Evolutionary conservation across 768 basidiomycete species (phyloP), one percentile per base, ranked within the genome.

Genomic region (Panaeolus papilionaceus): DNA sequence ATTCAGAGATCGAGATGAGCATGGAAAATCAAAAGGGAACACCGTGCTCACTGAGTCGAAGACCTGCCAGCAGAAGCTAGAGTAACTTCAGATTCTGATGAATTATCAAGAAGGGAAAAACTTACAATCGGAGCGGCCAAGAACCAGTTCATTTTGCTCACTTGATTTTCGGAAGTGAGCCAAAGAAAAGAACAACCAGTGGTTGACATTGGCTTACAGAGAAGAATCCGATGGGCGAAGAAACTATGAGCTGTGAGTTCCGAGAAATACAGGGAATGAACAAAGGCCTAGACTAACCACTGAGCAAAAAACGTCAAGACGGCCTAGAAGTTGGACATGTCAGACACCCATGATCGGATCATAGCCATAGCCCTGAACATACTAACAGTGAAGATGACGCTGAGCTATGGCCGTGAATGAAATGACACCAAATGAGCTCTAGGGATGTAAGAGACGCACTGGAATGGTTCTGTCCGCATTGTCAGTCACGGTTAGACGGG

Each of bases 71-170:
- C 16, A 44, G 16, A 16, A 44, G 42, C 42, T 44, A 44, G 14
- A 14, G 14, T 11, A 40, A 11, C 9, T 33, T 33, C 33, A 33
- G 33, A 33, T 33, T 33, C 33, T 33, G 33, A 33, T 33, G 33
- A 33, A 33, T 33, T 33, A 33, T 33, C 33, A 33, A 33, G 33
- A 33, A 2, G 33, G 33, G 33, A 5, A 33, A 73, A 28, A 63
- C 68, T n/a, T 68, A 61, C 18, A 71, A 66, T 63, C 6, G 62
- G 37, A 12, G 38, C 37, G 12, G 23, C 40, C 18, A 38, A 18
- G 42, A 44, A 44, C 42, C 42, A 44, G 42, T 44, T 18, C 42
- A 6, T 44, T 44, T 18, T 44, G 42, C 42, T 44, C 18, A 44
- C 42, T 44, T 44, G 11, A 44, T 44, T 44, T 44, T 44, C 42